A percentile compares a stretch with the other conserved stretches of the same genome.
These are phyloP conservation scores for Clausena lansium DNA, from an alignment of 345 rosid species.

Conservation along the genomic window DNA sequence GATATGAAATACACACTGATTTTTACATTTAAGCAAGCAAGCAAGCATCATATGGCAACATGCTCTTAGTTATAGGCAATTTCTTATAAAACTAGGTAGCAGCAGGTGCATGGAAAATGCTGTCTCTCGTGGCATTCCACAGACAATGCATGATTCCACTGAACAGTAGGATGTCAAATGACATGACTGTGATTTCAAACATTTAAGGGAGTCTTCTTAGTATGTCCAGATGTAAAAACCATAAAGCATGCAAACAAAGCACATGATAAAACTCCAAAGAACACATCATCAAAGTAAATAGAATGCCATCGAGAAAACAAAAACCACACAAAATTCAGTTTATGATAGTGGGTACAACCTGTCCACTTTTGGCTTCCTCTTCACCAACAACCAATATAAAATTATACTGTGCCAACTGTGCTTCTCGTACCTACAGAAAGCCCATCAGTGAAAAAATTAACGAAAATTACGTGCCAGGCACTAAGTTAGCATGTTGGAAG, in stretches of 20 bases:
- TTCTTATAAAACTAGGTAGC: too few species aligned
- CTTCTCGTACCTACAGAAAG: constrained; percentile 75
- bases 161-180: not conserved
- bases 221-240: not conserved
- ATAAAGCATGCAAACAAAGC: not conserved
- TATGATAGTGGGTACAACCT: constrained; percentile 41
- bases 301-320: not conserved
- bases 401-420: constrained; percentile 90
- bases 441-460: constrained; percentile 12
- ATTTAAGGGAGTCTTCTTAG: not conserved
- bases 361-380: constrained; percentile 65
- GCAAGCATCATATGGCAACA: not conserved
- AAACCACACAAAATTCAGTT: not conserved
- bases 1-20: too few species aligned
- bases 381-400: constrained; percentile 97
- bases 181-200: too few species aligned
- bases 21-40: not conserved
- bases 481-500: not conserved
- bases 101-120: too few species aligned
- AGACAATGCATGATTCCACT: not conserved
- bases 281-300: not conserved
- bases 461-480: not conserved
- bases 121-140: not conserved
- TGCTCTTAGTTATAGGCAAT: not conserved
- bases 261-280: not conserved